phyloP scores from a whole-genome alignment of 2,329 filamentous ascomycete genomes.

The Penicillium brasilianum region DNA sequence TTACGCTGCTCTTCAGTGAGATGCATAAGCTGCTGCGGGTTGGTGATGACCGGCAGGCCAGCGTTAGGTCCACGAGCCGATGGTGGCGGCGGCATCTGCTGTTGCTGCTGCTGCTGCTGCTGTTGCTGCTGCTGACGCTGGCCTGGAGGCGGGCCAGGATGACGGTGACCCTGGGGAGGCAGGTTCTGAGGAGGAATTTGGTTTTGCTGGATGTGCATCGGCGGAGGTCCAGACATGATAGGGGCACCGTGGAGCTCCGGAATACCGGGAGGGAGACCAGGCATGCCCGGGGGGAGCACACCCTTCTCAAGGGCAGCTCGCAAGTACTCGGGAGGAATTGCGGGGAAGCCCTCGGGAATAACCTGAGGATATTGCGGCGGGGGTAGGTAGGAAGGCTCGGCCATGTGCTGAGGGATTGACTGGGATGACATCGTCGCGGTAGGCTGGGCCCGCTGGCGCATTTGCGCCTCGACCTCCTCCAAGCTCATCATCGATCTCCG shows the following conservation, averaged over 20 bases:
- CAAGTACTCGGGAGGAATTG: constrained; percentile 54
- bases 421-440: constrained; percentile 32
- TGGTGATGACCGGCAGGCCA: constrained; percentile 63
- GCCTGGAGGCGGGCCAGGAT: constrained; percentile 42
- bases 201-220: constrained; percentile 80
- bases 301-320: constrained; percentile 48
- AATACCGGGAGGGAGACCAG: constrained; percentile 47
- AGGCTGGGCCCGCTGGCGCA: constrained; percentile 69
- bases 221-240: constrained; percentile 56
- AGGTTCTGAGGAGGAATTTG: constrained; percentile 62
- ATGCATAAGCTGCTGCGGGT: constrained; percentile 74
- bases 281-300: constrained; percentile 42
- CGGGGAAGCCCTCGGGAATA: constrained; percentile 39
- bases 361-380: constrained; percentile 41
- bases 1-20: constrained; percentile 84
- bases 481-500: constrained; percentile 84
- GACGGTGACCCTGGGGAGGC: constrained; percentile 44
- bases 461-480: constrained; percentile 94
- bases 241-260: constrained; percentile 51
- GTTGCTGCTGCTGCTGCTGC: constrained; percentile 41
- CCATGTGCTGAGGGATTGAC: constrained; percentile 35
- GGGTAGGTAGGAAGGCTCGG: constrained; percentile 39
- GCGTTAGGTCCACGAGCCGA: constrained; percentile 41
- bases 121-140: constrained; percentile 44
- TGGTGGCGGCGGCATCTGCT: constrained; percentile 43